phyloP scores from a whole-genome alignment of 164 flowering plant species.

The Stephania cephalantha region DNA sequence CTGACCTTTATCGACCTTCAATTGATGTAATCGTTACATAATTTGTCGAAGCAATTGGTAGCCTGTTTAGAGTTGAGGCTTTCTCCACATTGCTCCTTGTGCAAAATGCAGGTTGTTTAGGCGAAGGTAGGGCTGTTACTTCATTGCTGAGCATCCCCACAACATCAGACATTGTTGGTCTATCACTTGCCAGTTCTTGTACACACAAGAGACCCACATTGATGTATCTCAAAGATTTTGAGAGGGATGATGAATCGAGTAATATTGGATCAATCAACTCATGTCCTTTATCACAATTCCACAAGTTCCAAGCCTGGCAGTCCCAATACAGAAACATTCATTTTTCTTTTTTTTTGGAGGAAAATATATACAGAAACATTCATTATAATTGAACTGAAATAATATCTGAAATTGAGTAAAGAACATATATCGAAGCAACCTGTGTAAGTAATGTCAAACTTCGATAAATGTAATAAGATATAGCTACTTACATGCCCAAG shows the following conservation, averaged over 20 bases:
- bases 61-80: no score
- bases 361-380: not conserved
- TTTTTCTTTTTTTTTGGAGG: no score
- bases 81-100: not conserved
- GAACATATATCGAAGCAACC: no score
- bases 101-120: constrained; percentile 1
- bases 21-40: not conserved
- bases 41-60: no score
- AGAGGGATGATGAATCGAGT: not conserved
- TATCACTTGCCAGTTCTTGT: constrained; percentile 10
- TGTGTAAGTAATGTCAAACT: no score
- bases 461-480: not conserved
- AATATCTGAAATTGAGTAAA: no score
- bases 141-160: constrained; percentile 3
- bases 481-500: constrained; percentile 12
- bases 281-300: constrained; percentile 3
- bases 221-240: constrained; percentile 8
- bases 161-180: constrained; percentile 16
- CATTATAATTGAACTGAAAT: not conserved
- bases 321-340: not conserved
- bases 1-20: not conserved
- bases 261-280: constrained; percentile 13
- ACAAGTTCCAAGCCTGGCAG: constrained; percentile 21
- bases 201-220: constrained; percentile 5
- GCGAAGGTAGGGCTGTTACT: not conserved